These are phyloP conservation scores for Podaxis sp. DNA, from an alignment of 768 basidiomycete genomes.

Conservation along the genomic window DNA sequence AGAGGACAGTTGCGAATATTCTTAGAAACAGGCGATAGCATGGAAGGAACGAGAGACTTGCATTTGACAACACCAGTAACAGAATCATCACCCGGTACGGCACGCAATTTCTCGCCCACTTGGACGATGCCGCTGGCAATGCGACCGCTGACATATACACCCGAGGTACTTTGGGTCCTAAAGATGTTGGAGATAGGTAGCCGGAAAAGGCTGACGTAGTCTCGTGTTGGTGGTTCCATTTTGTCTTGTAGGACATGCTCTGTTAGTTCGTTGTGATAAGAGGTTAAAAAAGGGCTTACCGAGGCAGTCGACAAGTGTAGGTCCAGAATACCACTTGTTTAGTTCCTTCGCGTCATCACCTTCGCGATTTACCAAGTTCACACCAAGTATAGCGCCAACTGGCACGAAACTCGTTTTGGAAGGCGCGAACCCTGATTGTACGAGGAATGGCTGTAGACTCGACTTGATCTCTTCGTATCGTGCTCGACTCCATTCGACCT, in stretches of 20 bases:
- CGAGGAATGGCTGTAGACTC: conserved; percentile 72
- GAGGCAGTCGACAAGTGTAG: conserved; percentile 77
- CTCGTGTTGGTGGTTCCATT: conserved; percentile 75
- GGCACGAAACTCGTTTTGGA: conserved; percentile 83
- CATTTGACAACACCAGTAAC: conserved; percentile 69
- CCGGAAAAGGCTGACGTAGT: conserved; percentile 72
- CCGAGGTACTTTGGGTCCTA: conserved; percentile 73
- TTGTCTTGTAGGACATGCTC: conserved; percentile 45
- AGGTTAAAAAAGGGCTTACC: conserved; percentile 38
- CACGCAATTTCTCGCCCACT: conserved; percentile 82
- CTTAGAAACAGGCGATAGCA: not conserved
- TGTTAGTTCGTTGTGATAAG: not conserved
- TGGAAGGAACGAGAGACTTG: conserved; percentile 21
- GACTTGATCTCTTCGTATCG: conserved; percentile 85
- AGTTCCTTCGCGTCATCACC: conserved; percentile 44
- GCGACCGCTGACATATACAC: conserved; percentile 76
- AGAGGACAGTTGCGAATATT: not conserved
- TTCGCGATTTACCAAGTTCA: conserved; percentile 64
- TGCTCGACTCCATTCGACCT: conserved; percentile 85
- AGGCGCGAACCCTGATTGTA: conserved; percentile 81
- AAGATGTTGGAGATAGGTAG: conserved; percentile 95
- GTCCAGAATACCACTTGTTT: conserved; percentile 78
- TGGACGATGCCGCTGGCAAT: conserved; percentile 87
- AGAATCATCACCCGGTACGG: conserved; percentile 86
- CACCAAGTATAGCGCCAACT: conserved; percentile 84